Evolutionary conservation across 345 rosid species (phyloP).

Genomic region (Lepidium sativum): DNA sequence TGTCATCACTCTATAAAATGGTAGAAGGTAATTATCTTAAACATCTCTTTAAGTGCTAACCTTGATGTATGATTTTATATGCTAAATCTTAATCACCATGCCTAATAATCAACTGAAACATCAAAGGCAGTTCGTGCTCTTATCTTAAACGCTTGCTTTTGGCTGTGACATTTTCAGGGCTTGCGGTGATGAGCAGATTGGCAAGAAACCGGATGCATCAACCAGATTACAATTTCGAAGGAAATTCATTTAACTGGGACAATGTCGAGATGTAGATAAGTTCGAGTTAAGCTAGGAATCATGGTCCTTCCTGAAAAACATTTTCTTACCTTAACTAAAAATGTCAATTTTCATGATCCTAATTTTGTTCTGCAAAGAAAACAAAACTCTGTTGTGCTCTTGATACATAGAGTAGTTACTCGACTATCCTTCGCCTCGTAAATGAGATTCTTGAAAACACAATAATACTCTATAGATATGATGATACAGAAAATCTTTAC

Average conservation of each 20-base stretch:
- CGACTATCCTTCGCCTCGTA: not conserved
- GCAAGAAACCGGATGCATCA: slow-evolving; percentile 44
- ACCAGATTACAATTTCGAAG: slow-evolving; percentile 33
- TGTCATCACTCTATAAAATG: slow-evolving; percentile 76
- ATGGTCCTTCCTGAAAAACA: too few relatives aligned
- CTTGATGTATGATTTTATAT: not conserved
- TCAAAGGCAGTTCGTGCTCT: too few relatives aligned
- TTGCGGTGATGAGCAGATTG: slow-evolving; percentile 75
- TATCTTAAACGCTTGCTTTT: too few relatives aligned
- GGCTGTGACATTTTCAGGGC: slow-evolving; percentile 43
- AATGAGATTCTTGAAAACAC: slow-evolving; percentile 8
- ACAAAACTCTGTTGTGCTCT: slow-evolving; percentile 2
- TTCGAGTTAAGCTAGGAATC: slow-evolving; percentile 9
- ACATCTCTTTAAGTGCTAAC: not conserved
- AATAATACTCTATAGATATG: not conserved
- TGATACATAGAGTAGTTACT: slow-evolving; percentile 1
- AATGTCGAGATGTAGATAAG: slow-evolving; percentile 35
- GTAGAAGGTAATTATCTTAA: slow-evolving; percentile 56
- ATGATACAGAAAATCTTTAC: not conserved
- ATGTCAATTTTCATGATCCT: slow-evolving; percentile 4
- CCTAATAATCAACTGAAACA: too few relatives aligned
- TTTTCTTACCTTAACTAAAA: slow-evolving; percentile 13
- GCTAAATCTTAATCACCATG: not conserved
- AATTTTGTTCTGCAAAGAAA: slow-evolving; percentile 4
- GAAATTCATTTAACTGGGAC: slow-evolving; percentile 55